These are phyloP conservation scores for Tulasnella sp. DNA, from an alignment of 768 basidiomycete genomes.

Conservation along the genomic window DNA sequence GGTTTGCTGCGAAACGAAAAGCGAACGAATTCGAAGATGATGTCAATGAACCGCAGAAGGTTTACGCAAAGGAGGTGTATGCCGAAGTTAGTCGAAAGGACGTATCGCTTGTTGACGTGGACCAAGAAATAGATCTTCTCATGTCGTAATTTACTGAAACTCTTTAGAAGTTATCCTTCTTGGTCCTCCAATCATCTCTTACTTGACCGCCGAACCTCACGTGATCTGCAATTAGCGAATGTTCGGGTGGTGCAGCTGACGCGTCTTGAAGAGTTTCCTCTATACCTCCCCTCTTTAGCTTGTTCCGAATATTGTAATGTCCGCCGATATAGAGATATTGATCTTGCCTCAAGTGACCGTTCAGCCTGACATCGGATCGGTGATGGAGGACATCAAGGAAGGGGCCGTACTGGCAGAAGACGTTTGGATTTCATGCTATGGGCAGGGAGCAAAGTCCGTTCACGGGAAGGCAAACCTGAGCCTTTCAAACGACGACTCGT, in stretches of 20 bases:
- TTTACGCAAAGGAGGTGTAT: neutral
- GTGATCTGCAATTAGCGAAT: neutral
- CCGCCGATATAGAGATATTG: neutral
- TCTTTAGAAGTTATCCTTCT: neutral
- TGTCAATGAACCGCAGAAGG: neutral
- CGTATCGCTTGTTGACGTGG: conserved; percentile 6
- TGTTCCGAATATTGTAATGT: neutral
- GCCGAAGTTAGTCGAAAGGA: conserved; percentile 6
- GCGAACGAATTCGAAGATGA: neutral
- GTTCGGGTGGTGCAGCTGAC: neutral
- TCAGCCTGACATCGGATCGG: conserved; percentile 48
- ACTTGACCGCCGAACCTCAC: too few species aligned
- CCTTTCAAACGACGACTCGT: conserved; percentile 33
- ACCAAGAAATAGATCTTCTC: conserved; percentile 1
- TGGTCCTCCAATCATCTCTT: too few species aligned
- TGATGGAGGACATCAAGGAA: conserved; percentile 51
- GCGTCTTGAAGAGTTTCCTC: neutral
- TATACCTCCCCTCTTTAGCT: neutral
- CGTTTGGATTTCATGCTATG: conserved; percentile 68
- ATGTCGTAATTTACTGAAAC: neutral
- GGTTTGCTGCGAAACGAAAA: conserved; percentile 2
- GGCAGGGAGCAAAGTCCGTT: conserved; percentile 34
- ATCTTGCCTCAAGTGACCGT: conserved; percentile 42
- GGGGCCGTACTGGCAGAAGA: conserved; percentile 46
- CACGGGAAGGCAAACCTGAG: conserved; percentile 49